Evolutionary conservation across 306 rosid genomes (phyloP), one percentile per base, ranked within the genome.

Genomic region (Lathyrus oleraceus): DNA sequence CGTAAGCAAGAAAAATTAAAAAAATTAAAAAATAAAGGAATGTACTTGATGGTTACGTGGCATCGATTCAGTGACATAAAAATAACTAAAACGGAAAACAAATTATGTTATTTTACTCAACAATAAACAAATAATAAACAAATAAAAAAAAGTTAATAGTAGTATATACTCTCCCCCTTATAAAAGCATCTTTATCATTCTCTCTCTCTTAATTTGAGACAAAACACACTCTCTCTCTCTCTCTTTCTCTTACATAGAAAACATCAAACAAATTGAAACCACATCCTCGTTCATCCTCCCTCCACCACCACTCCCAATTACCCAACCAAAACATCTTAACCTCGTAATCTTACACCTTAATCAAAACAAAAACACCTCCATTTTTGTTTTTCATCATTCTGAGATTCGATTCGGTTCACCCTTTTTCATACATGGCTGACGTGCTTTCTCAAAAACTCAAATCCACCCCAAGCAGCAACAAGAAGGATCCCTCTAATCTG

Each of bases 371-470:
- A 12, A 23, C 19, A 20, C 63, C 62, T 12, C 64, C 67, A 16
- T 74, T 57, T 3, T 45, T 25, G 13, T 61, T 54, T 1, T 45
- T 32, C 32, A 8, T 40, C 17, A 6, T 8, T 70, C 19, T 12
- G n/a, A 36, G 30, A 27, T 38, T 35, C 3, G 17, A 23, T 38
- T 42, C 17, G 43, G 4, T 5, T 3, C 56, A 0, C 0, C 57
- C 8, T 7, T 35, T 8, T 5, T 43, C 85, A 17, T 62, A 81
- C 42, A 86, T 86, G 91, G 91, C 86, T 52, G 83, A 72, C 60
- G 54, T 49, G 0, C 36, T 60, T 40, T 14, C 71, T 4, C 81
- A 71, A 53, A 77, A 36, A n/a, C 12, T 19, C 38, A 56, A 38
- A 17, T 52, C 42, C 3, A 25, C 42, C 5, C 4, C 17, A 30